Conservation (phyloP, 352 stramenopile species). For the Phytophthora pisi region DNA sequence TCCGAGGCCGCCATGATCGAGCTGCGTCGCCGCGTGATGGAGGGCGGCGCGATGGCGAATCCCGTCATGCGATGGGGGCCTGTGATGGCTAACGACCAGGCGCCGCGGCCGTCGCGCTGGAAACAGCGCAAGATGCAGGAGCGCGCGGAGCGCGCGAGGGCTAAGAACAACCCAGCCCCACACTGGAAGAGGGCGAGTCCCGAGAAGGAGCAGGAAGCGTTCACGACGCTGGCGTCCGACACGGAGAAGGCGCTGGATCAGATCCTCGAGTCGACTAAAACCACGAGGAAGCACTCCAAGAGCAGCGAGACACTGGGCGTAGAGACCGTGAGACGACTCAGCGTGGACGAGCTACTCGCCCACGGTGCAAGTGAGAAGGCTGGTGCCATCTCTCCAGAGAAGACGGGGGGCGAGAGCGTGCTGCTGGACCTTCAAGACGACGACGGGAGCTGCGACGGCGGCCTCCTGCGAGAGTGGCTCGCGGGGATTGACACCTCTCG, state of each 20-base stretch:
- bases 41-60: constrained; percentile 32
- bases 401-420: constrained; percentile 39
- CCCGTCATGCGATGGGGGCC: constrained; percentile 23
- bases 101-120: constrained; percentile 40
- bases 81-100: constrained; percentile 31
- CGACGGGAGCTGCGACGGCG: constrained; percentile 29
- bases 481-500: constrained; percentile 50
- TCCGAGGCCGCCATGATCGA: constrained; percentile 72
- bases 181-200: constrained; percentile 21
- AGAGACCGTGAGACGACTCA: constrained; percentile 55
- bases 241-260: constrained; percentile 59
- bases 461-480: constrained; percentile 58
- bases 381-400: constrained; percentile 42
- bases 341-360: constrained; percentile 59
- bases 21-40: constrained; percentile 69
- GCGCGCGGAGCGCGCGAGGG: constrained; percentile 30
- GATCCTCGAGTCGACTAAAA: constrained; percentile 41
- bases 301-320: constrained; percentile 38
- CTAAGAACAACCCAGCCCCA: constrained; percentile 23
- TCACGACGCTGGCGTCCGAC: constrained; percentile 47
- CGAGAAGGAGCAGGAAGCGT: constrained; percentile 28
- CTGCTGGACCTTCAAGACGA: constrained; percentile 38
- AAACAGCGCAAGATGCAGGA: constrained; percentile 52
- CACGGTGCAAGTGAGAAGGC: constrained; percentile 20
- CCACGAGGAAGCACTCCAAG: constrained; percentile 23